Evolutionary conservation across 805 yeast genomes (phyloP), one percentile per base, ranked within the genome.

Genomic region (Teunomyces atbi): DNA sequence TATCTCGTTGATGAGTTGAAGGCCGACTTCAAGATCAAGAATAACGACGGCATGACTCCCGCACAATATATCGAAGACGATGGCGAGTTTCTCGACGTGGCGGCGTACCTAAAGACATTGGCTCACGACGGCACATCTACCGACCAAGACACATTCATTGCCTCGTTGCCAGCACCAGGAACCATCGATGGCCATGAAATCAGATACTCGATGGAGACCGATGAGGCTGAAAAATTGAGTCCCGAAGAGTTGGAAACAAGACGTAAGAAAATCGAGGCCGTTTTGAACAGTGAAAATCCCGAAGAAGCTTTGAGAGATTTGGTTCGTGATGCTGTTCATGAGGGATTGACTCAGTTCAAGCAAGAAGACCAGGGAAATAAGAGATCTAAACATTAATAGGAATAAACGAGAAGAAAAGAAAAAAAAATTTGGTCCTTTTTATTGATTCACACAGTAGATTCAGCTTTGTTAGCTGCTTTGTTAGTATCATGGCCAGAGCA

Each of bases 81-180:
- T 38, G 89, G 78, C 16, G 97, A 92, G 53, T 84, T 77, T 54
- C 91, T 94, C 1, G 96, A 89, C 32, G 68, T 92, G 11, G 82
- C 82, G 7, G 74, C 70, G 29, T 94, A 86, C 58, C 69, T 91
- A 55, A 72, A 69, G 40, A 53, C 73, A 0, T 66, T 79, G 51
- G 61, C 47, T 29, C 69, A 66, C 48, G 76, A 65, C 19, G 8
- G 4, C 26, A 4, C 20, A 19, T 3, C 20, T 19, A 50, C 34
- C 7, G 52, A 46, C 48, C 49, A 50, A 20, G 40, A 42, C 27
- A 15, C 28, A 27, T 57, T 65, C 39, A 34, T 62, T 32, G 50
- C 42, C 2, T 50, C 60, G 5, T 59, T 71, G 32, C 75, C 76
- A 0, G 68, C 50, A 1, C 69, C 75, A 2, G 77, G 74, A 1